Evolutionary conservation across 2,329 filamentous ascomycete species (phyloP).

Genomic region (Aspergillus calidoustus): DNA sequence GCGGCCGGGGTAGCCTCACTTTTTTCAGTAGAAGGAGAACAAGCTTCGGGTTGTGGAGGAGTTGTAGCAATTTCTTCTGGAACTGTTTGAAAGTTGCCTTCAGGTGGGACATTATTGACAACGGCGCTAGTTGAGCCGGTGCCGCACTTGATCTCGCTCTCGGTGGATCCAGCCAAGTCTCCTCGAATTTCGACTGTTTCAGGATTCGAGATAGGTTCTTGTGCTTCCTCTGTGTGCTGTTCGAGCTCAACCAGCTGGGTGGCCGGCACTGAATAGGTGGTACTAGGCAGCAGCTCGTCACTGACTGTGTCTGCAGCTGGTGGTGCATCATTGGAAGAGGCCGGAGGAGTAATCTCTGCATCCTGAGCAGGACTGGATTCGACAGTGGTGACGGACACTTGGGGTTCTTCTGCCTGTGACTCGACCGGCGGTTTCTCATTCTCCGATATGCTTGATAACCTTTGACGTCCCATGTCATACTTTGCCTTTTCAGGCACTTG

Average conservation of each 20-base stretch:
- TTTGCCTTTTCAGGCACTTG: slow-evolving; percentile 25
- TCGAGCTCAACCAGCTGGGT: not conserved
- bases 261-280: slow-evolving; percentile 14
- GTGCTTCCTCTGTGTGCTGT: slow-evolving; percentile 15
- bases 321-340: not conserved
- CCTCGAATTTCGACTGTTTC: slow-evolving; percentile 31
- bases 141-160: slow-evolving; percentile 33
- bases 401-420: slow-evolving; percentile 18
- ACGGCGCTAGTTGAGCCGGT: slow-evolving; percentile 37
- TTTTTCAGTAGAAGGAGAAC: slow-evolving; percentile 24
- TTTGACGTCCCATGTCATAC: slow-evolving; percentile 17
- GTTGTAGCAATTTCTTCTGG: slow-evolving; percentile 31
- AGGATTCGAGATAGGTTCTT: slow-evolving; percentile 28
- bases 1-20: slow-evolving; percentile 22
- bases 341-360: slow-evolving; percentile 7
- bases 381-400: slow-evolving; percentile 5
- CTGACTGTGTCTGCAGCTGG: slow-evolving; percentile 6
- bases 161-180: slow-evolving; percentile 30
- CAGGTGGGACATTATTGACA: slow-evolving; percentile 34
- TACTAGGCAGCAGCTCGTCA: slow-evolving; percentile 1
- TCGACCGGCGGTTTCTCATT: slow-evolving; percentile 23
- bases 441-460: slow-evolving; percentile 16
- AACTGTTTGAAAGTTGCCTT: slow-evolving; percentile 30
- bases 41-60: slow-evolving; percentile 23
- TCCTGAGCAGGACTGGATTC: slow-evolving; percentile 7